Evolutionary conservation across 345 rosid genomes (phyloP), one percentile per base, ranked within the genome.

Genomic region (Mangifera indica): DNA sequence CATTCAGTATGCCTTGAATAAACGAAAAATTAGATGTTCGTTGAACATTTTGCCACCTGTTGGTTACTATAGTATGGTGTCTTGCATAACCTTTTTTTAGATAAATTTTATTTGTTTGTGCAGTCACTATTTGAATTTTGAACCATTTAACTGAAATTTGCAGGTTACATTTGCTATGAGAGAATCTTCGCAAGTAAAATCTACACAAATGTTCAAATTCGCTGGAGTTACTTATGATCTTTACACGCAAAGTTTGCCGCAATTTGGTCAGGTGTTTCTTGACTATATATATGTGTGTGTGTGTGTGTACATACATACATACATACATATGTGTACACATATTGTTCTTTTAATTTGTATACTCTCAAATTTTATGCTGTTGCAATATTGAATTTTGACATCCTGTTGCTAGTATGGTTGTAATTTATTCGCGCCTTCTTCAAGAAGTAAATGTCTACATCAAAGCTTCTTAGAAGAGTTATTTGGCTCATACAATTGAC

Each of bases 211-310:
- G 56, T 74, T 82, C 81, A 82, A 71, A 78, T 62, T 80, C 66
- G 80, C 74, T 22, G 85, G 87, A 76, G 72, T 73, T 76, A 61
- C 72, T 37, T 80, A 84, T 63, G 65, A 73, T 69, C 85, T 84
- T 63, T 72, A 84, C 57, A 55, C 81, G 2, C 79, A 67, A 69
- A 78, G 79, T 70, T 80, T 81, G 49, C 79, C 80, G 37, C 74
- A 78, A 66, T 67, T 81, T 72, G 84, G 87, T 71, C 87, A 84
- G 84, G 87, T 84, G 77, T 64, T 73, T 70, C 74, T 74, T 66
- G 32, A 29, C 32, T 29, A 62, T 60, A 57, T 40, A 58, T 15
- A 49, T 15, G 15, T 9, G 2, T 46, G 7, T 29, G 3, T 29
- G 3, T 29, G 3, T 29, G 3, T 29, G 3, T 7, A 37, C 9